Evolutionary conservation across 768 basidiomycete genomes (phyloP).

Genomic region (Ephemerocybe angulata): DNA sequence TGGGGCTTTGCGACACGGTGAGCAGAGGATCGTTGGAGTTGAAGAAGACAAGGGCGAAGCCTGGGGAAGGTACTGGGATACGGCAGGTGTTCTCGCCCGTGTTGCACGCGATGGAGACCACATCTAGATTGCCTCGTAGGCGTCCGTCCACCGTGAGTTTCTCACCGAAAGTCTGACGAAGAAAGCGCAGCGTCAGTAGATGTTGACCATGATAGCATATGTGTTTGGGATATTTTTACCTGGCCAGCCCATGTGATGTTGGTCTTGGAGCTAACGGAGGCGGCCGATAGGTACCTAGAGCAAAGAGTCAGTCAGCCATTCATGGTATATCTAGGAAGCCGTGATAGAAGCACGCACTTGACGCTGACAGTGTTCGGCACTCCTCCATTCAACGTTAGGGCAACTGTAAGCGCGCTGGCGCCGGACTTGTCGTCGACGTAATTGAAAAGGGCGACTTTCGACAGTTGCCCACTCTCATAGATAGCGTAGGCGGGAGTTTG

Average conservation of each 20-base stretch:
- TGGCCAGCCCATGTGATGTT: conserved; percentile 80
- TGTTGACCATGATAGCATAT: background rate
- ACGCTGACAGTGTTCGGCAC: conserved; percentile 45
- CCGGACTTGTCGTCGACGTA: conserved; percentile 61
- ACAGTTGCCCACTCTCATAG: conserved; percentile 63
- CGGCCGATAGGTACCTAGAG: conserved; percentile 53
- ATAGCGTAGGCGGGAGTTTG: conserved; percentile 70
- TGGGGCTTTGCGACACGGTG: conserved; percentile 20
- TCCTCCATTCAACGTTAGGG: conserved; percentile 45
- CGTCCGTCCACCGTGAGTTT: conserved; percentile 66
- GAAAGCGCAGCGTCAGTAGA: conserved; percentile 33
- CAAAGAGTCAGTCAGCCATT: background rate
- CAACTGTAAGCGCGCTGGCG: conserved; percentile 49
- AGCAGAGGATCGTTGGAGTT: conserved; percentile 21
- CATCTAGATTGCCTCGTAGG: conserved; percentile 48
- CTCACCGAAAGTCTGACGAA: conserved; percentile 49
- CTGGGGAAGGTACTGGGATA: conserved; percentile 64
- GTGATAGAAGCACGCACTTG: conserved; percentile 46
- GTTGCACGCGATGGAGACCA: conserved; percentile 62
- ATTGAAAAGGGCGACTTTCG: conserved; percentile 68
- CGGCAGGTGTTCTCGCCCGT: conserved; percentile 47
- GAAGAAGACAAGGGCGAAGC: conserved; percentile 64
- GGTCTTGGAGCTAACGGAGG: conserved; percentile 53
- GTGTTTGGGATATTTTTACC: background rate
- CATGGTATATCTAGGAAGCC: conserved; percentile 48